Percentiles rank a stretch among this genome's conserved stretches.
phyloP scores from a whole-genome alignment of 2,329 filamentous ascomycete species.

The Bertia moriformis region DNA sequence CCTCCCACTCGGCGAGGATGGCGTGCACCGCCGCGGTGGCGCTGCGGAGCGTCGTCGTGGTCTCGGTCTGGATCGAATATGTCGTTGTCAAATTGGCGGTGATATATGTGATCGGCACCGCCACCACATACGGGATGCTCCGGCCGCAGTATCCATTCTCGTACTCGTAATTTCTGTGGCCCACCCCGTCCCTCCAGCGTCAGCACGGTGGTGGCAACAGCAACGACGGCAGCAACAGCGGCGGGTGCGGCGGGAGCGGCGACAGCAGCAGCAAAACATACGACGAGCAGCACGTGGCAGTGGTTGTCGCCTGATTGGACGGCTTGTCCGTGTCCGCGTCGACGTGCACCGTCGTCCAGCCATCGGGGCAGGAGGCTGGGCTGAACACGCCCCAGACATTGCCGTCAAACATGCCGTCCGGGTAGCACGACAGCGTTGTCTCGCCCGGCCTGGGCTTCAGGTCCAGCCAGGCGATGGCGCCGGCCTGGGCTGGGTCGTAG shows the following conservation, averaged over 20 bases:
- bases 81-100: neutral
- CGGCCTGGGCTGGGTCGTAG: neutral
- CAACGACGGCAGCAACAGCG: no score
- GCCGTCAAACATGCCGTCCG: neutral
- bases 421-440: neutral
- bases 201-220: no score
- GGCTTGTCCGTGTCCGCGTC: neutral
- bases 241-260: no score
- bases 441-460: neutral
- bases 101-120: neutral
- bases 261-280: no score
- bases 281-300: neutral
- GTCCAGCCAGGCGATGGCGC: neutral
- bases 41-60: neutral
- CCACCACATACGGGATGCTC: neutral
- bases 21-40: neutral
- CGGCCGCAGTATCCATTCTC: neutral
- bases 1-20: neutral
- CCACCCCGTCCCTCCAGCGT: no score
- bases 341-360: neutral
- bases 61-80: neutral
- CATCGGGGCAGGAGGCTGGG: neutral
- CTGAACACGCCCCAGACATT: neutral
- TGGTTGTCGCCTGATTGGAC: neutral
- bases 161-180: neutral